Percentiles rank a stretch among this genome's conserved stretches.
These are phyloP conservation scores for Dactylorhiza incarnata DNA, from an alignment of 106 monocot genomes.

Conservation along the genomic window DNA sequence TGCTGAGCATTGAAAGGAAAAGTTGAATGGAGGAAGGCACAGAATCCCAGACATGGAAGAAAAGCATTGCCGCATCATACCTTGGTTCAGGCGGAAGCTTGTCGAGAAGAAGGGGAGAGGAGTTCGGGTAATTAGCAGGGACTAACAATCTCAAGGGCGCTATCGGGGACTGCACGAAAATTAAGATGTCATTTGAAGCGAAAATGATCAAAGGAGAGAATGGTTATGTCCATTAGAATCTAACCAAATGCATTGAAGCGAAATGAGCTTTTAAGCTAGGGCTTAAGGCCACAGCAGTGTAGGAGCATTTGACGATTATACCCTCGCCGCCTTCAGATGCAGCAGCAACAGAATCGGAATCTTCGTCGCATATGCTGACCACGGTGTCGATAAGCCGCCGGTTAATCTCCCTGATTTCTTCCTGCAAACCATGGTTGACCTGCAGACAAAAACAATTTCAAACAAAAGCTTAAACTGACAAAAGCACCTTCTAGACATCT, in stretches of 20 bases:
- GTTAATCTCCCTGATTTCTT: slow-evolving; percentile 73
- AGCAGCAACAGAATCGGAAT: slow-evolving; percentile 30
- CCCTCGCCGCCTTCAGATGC: slow-evolving; percentile 41
- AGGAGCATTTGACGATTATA: slow-evolving; percentile 48
- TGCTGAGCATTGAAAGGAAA: slow-evolving; percentile 11
- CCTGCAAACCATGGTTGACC: slow-evolving; percentile 50
- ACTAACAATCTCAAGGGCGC: slow-evolving; percentile 59
- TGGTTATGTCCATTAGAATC: neutral
- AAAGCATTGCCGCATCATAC: slow-evolving; percentile 9
- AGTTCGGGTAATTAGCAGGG: slow-evolving; percentile 58
- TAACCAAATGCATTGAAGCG: slow-evolving; percentile 45
- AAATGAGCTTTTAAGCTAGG: slow-evolving; percentile 56
- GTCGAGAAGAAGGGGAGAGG: slow-evolving; percentile 67
- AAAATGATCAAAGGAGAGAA: neutral
- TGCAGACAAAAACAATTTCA: slow-evolving; percentile 9
- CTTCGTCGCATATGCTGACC: slow-evolving; percentile 47
- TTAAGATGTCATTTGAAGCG: neutral
- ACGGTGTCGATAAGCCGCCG: slow-evolving; percentile 57
- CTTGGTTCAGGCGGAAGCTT: slow-evolving; percentile 42
- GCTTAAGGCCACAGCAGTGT: slow-evolving; percentile 48
- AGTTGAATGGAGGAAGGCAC: neutral
- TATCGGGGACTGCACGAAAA: slow-evolving; percentile 40
- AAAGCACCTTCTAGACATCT: too few relatives aligned
- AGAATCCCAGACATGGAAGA: neutral
- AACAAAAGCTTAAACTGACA: too few relatives aligned